Conservation (phyloP, 192 early-diverging fungal species). For the Pecoramyces ruminantium region DNA sequence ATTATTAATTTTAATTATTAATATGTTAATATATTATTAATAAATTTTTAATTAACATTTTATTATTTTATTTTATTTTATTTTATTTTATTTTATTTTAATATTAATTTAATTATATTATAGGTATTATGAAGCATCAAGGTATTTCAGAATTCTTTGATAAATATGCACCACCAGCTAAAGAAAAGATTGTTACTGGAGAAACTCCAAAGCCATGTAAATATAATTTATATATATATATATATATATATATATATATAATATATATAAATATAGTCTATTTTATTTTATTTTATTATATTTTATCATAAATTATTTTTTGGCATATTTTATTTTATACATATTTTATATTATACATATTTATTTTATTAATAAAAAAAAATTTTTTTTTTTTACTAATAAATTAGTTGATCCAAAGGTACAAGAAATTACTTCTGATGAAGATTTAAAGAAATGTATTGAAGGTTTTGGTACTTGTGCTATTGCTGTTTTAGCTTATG, state of each 20-base stretch:
- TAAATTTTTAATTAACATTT: too few relatives aligned
- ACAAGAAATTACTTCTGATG: conserved; percentile 24
- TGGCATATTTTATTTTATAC: too few relatives aligned
- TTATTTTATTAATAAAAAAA: too few relatives aligned
- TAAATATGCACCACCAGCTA: conserved; percentile 24
- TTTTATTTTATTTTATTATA: too few relatives aligned
- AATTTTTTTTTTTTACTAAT: too few relatives aligned
- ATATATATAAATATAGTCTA: too few relatives aligned
- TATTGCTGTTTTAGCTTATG: conserved; percentile 24
- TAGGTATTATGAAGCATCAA: conserved; percentile 39
- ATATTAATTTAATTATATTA: neutral
- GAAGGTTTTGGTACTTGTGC: conserved; percentile 14
- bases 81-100: neutral
- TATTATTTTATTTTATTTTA: too few relatives aligned
- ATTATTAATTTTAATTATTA: neutral
- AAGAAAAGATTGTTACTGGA: conserved; percentile 12
- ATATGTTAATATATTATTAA: neutral
- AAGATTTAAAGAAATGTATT: conserved; percentile 26
- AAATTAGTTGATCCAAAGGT: conserved; percentile 9
- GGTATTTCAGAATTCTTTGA: conserved; percentile 41
- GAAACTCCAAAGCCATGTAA: conserved; percentile 7
- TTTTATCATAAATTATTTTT: too few relatives aligned
- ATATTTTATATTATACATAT: too few relatives aligned
- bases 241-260: too few relatives aligned
- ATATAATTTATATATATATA: too few relatives aligned